phyloP scores from a whole-genome alignment of 257 asterid genomes.

The Eucommia ulmoides region DNA sequence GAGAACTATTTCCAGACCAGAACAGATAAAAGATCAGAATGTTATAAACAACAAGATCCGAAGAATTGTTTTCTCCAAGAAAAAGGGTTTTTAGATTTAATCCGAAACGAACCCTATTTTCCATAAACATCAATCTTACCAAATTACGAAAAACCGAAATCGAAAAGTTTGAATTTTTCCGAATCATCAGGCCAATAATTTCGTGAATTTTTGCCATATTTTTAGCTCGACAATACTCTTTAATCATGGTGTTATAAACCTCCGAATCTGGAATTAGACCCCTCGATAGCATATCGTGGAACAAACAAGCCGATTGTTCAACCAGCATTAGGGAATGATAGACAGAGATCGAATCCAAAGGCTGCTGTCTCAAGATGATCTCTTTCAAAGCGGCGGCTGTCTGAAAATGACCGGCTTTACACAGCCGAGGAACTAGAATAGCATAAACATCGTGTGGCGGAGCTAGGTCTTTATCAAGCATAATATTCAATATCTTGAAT shows the following conservation, averaged over 20 bases:
- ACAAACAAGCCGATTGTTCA: constrained; percentile 35
- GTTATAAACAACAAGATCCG: constrained; percentile 31
- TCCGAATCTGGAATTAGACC: constrained; percentile 21
- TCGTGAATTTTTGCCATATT: constrained; percentile 30
- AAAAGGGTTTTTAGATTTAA: constrained; percentile 37
- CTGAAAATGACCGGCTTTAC: constrained; percentile 30
- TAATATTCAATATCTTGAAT: constrained; percentile 22
- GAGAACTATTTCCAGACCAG: constrained; percentile 13
- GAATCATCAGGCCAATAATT: constrained; percentile 37
- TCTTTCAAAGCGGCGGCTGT: constrained; percentile 42
- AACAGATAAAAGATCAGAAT: constrained; percentile 50
- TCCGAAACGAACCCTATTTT: constrained; percentile 30
- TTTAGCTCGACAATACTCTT: constrained; percentile 31
- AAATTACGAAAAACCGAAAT: constrained; percentile 44
- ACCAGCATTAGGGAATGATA: constrained; percentile 30
- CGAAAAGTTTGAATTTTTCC: constrained; percentile 33
- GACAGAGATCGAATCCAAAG: constrained; percentile 21
- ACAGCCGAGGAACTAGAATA: constrained; percentile 38
- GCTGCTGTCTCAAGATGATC: constrained; percentile 25
- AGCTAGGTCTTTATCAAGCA: constrained; percentile 31
- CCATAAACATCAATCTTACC: constrained; percentile 25
- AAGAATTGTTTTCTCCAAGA: constrained; percentile 25
- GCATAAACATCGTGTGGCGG: constrained; percentile 31
- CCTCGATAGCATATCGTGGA: constrained; percentile 24
- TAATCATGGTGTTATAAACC: constrained; percentile 27